Percentiles rank a stretch among this genome's conserved stretches.
These are phyloP conservation scores for Phialophora chinensis DNA, from an alignment of 2,329 filamentous ascomycete species.

Conservation along the genomic window DNA sequence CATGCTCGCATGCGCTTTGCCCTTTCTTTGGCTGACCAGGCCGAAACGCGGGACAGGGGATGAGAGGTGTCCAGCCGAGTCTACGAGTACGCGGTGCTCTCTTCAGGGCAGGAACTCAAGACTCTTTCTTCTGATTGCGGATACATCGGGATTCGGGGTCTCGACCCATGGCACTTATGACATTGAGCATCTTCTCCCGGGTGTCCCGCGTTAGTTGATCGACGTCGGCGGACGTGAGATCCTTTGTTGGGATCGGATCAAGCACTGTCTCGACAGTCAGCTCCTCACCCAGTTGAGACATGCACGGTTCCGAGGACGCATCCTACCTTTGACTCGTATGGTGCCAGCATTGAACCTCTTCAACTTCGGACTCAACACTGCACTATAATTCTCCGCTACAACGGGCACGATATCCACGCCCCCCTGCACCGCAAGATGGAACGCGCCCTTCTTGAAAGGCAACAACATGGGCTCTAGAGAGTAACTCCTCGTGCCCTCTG, in stretches of 20 bases:
- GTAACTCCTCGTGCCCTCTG: slow-evolving; percentile 91
- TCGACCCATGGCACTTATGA: slow-evolving; percentile 49
- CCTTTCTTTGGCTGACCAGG: not conserved
- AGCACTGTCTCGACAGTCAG: slow-evolving; percentile 62
- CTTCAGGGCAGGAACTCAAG: not conserved
- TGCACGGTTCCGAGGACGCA: not conserved
- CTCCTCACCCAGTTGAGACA: not conserved
- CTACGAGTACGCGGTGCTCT: too few species aligned
- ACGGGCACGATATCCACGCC: slow-evolving; percentile 91
- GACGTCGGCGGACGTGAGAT: slow-evolving; percentile 76
- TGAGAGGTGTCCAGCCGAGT: not conserved
- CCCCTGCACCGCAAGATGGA: slow-evolving; percentile 92
- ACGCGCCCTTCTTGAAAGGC: slow-evolving; percentile 99
- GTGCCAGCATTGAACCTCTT: slow-evolving; percentile 70
- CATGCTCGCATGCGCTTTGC: not conserved
- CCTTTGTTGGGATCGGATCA: slow-evolving; percentile 77
- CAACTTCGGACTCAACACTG: slow-evolving; percentile 70
- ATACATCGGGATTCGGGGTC: slow-evolving; percentile 29
- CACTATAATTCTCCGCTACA: slow-evolving; percentile 78
- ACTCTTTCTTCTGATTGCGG: slow-evolving; percentile 25
- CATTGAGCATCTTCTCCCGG: slow-evolving; percentile 76
- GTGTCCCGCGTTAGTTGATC: slow-evolving; percentile 72
- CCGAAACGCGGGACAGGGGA: not conserved
- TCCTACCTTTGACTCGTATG: slow-evolving; percentile 76
- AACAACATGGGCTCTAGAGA: slow-evolving; percentile 78